Percentiles rank a stretch among this genome's conserved stretches.
Conservation (phyloP, 2,329 filamentous ascomycete species). For the Amauroascus verrucosus region DNA sequence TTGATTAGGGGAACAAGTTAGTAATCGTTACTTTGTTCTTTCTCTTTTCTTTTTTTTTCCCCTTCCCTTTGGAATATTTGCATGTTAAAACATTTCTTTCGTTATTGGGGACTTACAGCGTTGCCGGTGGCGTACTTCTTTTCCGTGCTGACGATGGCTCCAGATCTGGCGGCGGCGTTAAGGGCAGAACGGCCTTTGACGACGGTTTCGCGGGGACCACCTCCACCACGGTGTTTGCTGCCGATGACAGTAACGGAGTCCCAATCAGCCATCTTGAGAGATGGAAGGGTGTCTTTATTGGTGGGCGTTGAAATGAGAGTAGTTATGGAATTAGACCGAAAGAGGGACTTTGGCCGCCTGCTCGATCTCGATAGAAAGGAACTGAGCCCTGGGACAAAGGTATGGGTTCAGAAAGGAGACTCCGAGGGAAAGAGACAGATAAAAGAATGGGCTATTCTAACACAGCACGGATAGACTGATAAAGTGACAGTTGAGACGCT, state of each 20-base stretch:
- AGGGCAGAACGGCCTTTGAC: conserved; percentile 72
- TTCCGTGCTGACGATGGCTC: conserved; percentile 69
- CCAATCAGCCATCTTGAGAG: conserved; percentile 63
- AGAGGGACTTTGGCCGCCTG: neutral
- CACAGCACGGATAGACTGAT: neutral
- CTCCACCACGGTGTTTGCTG: conserved; percentile 63
- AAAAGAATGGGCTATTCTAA: neutral
- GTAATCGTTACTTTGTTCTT: too few species aligned
- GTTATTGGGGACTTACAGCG: conserved; percentile 57
- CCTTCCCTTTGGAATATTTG: too few species aligned
- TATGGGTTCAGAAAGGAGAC: too few species aligned
- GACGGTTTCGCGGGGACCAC: conserved; percentile 67
- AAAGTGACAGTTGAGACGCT: neutral
- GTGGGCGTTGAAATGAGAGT: neutral
- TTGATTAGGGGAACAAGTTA: too few species aligned
- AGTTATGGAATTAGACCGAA: neutral
- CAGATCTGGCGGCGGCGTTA: conserved; percentile 79
- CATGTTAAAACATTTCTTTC: too few species aligned
- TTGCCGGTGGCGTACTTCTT: conserved; percentile 83
- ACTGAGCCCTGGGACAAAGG: too few species aligned
- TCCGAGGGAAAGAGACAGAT: neutral
- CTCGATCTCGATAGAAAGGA: neutral
- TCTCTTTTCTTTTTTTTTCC: too few species aligned
- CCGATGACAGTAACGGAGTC: conserved; percentile 87
- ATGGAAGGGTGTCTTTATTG: neutral